Percentiles rank a stretch among this genome's conserved stretches.
Conservation (phyloP, 257 asterid species). For the Nicotiana noctiflora region DNA sequence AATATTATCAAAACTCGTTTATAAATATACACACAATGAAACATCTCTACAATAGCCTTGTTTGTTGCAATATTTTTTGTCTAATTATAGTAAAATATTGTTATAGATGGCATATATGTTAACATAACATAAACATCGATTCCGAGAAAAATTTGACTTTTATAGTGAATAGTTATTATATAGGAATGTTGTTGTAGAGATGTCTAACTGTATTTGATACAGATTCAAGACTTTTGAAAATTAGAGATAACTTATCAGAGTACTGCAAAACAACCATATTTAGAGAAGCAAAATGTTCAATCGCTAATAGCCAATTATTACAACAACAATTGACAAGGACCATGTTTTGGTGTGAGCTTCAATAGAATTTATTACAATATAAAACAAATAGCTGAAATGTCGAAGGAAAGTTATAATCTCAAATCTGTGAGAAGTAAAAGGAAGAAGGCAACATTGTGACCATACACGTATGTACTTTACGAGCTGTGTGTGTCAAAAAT, state of each 20-base stretch:
- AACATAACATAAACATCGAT: too few relatives aligned
- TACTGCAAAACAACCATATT: background rate
- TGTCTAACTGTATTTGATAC: too few relatives aligned
- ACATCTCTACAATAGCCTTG: too few relatives aligned
- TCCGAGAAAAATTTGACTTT: too few relatives aligned
- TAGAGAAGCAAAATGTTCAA: background rate
- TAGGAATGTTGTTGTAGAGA: too few relatives aligned
- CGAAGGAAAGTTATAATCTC: background rate
- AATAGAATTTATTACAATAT: background rate
- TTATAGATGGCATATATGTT: too few relatives aligned
- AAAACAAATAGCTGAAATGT: background rate
- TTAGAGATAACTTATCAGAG: background rate
- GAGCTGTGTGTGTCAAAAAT: background rate
- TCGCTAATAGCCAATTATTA: too few relatives aligned
- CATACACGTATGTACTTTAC: background rate
- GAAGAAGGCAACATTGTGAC: background rate
- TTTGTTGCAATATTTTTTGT: too few relatives aligned
- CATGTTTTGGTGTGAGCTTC: too few relatives aligned
- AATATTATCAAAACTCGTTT: background rate
- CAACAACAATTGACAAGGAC: background rate
- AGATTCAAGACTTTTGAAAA: background rate
- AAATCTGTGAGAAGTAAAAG: background rate
- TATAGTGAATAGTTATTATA: too few relatives aligned
- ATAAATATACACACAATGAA: too few relatives aligned
- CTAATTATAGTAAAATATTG: too few relatives aligned